Percentiles rank a stretch among this genome's conserved stretches.
These are phyloP conservation scores for Phoenix roebelenii DNA, from an alignment of 176 grass and related monocot genomes.

Conservation along the genomic window DNA sequence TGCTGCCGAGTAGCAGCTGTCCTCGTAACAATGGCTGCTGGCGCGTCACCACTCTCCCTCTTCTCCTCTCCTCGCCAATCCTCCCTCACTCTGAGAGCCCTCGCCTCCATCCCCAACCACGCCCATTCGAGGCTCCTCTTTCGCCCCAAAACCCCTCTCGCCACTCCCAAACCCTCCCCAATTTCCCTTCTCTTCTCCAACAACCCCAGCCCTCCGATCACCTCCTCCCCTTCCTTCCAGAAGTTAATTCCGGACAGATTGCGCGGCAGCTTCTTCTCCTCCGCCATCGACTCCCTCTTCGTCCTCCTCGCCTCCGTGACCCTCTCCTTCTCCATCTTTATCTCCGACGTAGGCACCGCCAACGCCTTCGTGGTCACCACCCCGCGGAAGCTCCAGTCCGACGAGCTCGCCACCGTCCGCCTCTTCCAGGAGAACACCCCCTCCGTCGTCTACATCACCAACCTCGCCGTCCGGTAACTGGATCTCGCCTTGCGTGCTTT, in stretches of 20 bases:
- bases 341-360: constrained; percentile 43
- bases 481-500: too few relatives aligned
- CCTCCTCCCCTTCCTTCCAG: neutral
- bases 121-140: constrained; percentile 1
- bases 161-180: neutral
- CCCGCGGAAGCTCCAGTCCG: constrained; percentile 78
- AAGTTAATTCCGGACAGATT: constrained; percentile 7
- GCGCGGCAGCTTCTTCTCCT: constrained; percentile 21
- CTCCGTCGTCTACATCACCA: constrained; percentile 98
- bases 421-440: constrained; percentile 97
- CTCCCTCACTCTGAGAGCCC: neutral
- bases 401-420: constrained; percentile 85
- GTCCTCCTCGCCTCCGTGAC: constrained; percentile 43
- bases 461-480: constrained; percentile 59
- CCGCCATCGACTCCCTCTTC: constrained; percentile 52
- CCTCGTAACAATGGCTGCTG: constrained; percentile 22
- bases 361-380: constrained; percentile 72
- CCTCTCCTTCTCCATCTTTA: constrained; percentile 53
- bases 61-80: neutral
- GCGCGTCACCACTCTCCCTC: constrained; percentile 8
- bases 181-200: too few relatives aligned
- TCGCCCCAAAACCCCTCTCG: neutral
- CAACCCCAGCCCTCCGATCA: too few relatives aligned
- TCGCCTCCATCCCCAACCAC: too few relatives aligned
- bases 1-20: neutral